Conservation (phyloP, 1,139 yeast genomes). For the Blastobotrys raffinosifermentans region DNA sequence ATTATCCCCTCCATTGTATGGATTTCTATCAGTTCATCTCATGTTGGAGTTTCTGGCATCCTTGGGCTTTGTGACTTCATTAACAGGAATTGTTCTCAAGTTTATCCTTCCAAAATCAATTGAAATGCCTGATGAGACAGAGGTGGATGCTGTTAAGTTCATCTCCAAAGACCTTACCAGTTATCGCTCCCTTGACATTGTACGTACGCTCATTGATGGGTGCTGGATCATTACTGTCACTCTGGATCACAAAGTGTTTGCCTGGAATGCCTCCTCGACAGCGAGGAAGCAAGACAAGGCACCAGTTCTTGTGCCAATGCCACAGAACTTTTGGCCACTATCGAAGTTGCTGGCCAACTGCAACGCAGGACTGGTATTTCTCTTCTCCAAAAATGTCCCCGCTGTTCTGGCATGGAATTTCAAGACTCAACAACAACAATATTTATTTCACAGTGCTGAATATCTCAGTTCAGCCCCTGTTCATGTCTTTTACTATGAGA, state of each 20-base stretch:
- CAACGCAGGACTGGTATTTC: conserved; percentile 53
- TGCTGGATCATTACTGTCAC: conserved; percentile 60
- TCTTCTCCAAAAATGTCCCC: conserved; percentile 40
- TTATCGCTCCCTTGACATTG: conserved; percentile 59
- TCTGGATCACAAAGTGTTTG: conserved; percentile 60
- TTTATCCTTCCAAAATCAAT: conserved; percentile 22
- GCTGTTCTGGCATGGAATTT: conserved; percentile 18
- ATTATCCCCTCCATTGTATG: conserved; percentile 9
- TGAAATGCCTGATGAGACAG: conserved; percentile 12
- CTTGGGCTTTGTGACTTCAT: conserved; percentile 38
- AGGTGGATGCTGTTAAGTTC: conserved; percentile 24
- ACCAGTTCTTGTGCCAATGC: conserved; percentile 31
- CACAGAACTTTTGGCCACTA: conserved; percentile 60
- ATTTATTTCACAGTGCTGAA: conserved; percentile 12
- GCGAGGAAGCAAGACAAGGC: conserved; percentile 27
- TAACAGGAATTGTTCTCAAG: conserved; percentile 36
- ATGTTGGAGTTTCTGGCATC: conserved; percentile 39
- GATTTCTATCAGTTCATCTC: conserved; percentile 10
- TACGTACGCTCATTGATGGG: conserved; percentile 50
- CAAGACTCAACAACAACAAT: conserved; percentile 11
- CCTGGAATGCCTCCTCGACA: conserved; percentile 64
- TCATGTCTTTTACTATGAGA: conserved; percentile 21
- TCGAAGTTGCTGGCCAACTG: conserved; percentile 54
- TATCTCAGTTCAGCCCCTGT: conserved; percentile 14
- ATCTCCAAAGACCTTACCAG: conserved; percentile 48